Evolutionary conservation across 257 asterid genomes (phyloP).

Genomic region (Solanum paucissectum): DNA sequence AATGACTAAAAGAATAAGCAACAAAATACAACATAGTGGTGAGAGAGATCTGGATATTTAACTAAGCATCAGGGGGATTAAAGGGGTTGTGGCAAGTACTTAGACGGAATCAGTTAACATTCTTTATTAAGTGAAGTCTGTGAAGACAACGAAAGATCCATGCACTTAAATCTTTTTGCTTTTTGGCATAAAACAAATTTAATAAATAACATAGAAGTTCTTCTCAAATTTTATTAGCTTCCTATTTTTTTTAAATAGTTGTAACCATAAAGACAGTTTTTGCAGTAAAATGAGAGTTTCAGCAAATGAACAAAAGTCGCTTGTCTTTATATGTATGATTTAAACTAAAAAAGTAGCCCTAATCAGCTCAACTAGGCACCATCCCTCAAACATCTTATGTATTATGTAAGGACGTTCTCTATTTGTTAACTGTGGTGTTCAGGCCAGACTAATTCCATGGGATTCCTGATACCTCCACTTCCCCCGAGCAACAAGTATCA

Average conservation of each 20-base stretch:
- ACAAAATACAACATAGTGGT: not conserved
- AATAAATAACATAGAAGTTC: not conserved
- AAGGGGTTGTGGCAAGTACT: not conserved
- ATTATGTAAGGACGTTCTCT: not conserved
- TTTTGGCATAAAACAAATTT: not conserved
- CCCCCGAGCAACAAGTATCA: not conserved
- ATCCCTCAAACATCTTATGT: not conserved
- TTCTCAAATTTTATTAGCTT: not conserved
- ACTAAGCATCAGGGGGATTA: not conserved
- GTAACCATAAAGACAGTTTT: not conserved
- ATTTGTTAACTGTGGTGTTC: not conserved
- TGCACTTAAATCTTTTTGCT: not conserved
- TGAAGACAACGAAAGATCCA: not conserved
- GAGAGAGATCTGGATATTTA: not conserved
- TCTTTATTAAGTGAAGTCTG: not conserved
- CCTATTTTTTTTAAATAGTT: not conserved
- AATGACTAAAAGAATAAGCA: not conserved
- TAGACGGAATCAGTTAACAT: not conserved
- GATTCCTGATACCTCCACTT: not conserved
- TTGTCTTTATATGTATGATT: not conserved
- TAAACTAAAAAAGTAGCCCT: not conserved
- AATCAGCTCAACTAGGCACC: not conserved
- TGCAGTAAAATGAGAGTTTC: not conserved
- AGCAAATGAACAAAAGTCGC: not conserved
- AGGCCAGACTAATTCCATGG: not conserved